Conservation (phyloP, 441 rosid species). For the Macaranga tanarius region DNA sequence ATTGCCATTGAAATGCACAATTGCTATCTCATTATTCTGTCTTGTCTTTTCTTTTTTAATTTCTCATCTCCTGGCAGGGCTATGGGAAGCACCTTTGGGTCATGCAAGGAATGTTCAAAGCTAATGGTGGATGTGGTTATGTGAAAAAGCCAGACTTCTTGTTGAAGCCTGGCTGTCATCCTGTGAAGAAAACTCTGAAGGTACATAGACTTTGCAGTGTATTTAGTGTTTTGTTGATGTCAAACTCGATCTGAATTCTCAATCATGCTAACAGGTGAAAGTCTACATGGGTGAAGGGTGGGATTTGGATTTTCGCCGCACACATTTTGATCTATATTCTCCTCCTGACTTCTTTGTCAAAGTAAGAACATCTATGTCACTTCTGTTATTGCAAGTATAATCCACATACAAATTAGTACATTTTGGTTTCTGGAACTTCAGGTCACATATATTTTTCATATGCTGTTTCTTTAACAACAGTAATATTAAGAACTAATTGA, state of each 20-base stretch:
- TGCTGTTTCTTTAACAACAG: too few relatives aligned
- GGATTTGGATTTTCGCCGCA: slow-evolving; percentile 64
- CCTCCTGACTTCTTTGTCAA: slow-evolving; percentile 77
- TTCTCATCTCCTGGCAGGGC: slow-evolving; percentile 42
- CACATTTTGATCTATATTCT: slow-evolving; percentile 76
- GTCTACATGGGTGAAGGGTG: slow-evolving; percentile 91
- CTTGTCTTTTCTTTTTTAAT: too few relatives aligned
- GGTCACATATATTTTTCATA: too few relatives aligned
- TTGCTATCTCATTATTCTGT: not conserved
- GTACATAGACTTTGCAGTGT: slow-evolving; percentile 29
- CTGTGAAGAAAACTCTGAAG: slow-evolving; percentile 57
- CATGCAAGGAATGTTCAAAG: slow-evolving; percentile 90
- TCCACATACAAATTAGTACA: not conserved
- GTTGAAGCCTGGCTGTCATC: slow-evolving; percentile 35
- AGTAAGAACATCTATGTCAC: slow-evolving; percentile 39
- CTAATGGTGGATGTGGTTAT: slow-evolving; percentile 84
- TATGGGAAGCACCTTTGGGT: slow-evolving; percentile 70
- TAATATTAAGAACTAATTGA: not conserved
- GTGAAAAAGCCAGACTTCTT: slow-evolving; percentile 74
- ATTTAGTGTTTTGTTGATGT: not conserved
- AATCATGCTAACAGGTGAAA: slow-evolving; percentile 48
- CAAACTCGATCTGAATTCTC: not conserved
- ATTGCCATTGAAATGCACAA: not conserved
- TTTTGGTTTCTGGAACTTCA: too few relatives aligned
- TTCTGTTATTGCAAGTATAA: not conserved